Base-by-base conservation (phyloP, 2,329 filamentous ascomycete species). In the Corynespora cassiicola region DNA sequence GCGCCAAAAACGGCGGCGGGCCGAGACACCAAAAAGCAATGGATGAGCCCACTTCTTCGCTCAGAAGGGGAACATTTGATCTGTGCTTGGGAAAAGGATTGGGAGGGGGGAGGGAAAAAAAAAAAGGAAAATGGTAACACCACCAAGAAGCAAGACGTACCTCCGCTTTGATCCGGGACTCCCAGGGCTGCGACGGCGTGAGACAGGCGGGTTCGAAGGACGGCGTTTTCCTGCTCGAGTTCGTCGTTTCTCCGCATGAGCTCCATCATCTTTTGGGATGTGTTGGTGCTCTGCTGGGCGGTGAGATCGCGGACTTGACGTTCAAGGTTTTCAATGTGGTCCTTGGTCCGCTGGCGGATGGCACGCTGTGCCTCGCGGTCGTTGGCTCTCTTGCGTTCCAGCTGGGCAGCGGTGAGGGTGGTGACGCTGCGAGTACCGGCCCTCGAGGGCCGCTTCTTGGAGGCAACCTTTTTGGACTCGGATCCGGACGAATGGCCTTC, bases 351-450 rank as follows among this genome's bases (percentile, higher is more conserved):
- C 55, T 80, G 77, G 19, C 79, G 75, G 49, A 81, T 82, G 31
- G 78, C 79, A 49, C 79, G 72, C 56, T 82, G 79, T 36, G 79
- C 79, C 61, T 82, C 79, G 45, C 79, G 72, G 58, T 82, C 79
- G 59, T 82, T 82, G 45, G 79, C 79, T 42, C 79, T 71, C 60
- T 82, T 82, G 33, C 79, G 69, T 52, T 82, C 79, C 31, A 82
- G 67, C 54, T 82, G 79, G 41, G 79, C 78, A 20, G 76, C 73
- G 11, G 78, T 80, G 37, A 82, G 67, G 7, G 77, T 78, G 23
- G 75, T 76, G 26, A 82, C 79, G 58, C 77, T 81, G 42, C 79
- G 74, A 28, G 77, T 78, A 8, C 79, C 78, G 22, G 77, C 76
- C 58, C 79, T 71, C 29, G 78, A 79, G 12, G 73, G 71, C 24